Conservation (phyloP, 2,329 filamentous ascomycete species). For the Trichoderma afroharzianum region DNA sequence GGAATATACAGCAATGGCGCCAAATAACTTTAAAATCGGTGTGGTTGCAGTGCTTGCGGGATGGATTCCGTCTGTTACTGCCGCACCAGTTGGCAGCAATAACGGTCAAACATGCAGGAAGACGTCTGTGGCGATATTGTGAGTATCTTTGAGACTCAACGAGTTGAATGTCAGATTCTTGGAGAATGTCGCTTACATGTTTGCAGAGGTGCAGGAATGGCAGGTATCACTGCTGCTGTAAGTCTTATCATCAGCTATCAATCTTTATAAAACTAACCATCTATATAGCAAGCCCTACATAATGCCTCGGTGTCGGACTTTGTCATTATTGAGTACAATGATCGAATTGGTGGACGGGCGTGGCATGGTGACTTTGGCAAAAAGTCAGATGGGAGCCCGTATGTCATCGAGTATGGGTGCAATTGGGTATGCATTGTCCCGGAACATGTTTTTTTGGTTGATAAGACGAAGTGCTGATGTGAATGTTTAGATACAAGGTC, state of each 20-base stretch:
- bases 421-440: constrained; percentile 51
- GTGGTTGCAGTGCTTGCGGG: not conserved
- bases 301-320: constrained; percentile 62
- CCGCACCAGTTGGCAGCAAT: not conserved
- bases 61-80: not conserved
- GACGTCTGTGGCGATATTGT: constrained; percentile 33
- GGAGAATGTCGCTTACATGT: not conserved
- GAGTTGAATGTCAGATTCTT: not conserved
- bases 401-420: constrained; percentile 61
- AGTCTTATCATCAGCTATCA: not conserved
- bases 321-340: constrained; percentile 60
- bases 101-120: constrained; percentile 24
- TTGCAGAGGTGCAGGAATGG: constrained; percentile 52
- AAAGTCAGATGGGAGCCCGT: constrained; percentile 46
- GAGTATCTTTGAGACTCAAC: not conserved
- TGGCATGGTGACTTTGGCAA: constrained; percentile 55
- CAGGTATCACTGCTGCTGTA: constrained; percentile 58
- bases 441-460: constrained; percentile 21
- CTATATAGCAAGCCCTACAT: constrained; percentile 48
- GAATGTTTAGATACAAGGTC: constrained; percentile 22
- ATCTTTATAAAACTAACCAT: not conserved
- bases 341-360: constrained; percentile 60
- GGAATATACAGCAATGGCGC: not conserved
- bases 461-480: constrained; percentile 20
- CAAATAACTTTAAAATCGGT: not conserved